These are phyloP conservation scores for Cordyceps cateniannulata DNA, from an alignment of 2,329 filamentous ascomycete genomes.

Conservation along the genomic window DNA sequence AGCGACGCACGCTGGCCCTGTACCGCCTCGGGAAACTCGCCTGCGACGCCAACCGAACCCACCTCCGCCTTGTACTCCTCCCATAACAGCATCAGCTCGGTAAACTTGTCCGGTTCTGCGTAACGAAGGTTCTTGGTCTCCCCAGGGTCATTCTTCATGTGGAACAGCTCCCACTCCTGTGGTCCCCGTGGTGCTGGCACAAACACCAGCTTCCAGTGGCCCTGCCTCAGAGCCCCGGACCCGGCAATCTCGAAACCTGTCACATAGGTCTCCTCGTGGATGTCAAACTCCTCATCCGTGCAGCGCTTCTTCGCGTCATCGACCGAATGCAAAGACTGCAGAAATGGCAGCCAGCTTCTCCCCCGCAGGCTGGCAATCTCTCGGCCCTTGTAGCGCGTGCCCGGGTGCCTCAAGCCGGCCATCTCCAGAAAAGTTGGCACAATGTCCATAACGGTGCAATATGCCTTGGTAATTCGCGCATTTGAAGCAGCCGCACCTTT, in stretches of 20 bases:
- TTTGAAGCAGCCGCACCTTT: neutral
- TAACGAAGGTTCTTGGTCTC: slow-evolving; percentile 22
- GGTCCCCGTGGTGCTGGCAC: slow-evolving; percentile 22
- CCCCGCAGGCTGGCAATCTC: slow-evolving; percentile 46
- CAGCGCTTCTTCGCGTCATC: neutral
- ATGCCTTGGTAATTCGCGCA: slow-evolving; percentile 6
- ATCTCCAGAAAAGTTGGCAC: slow-evolving; percentile 36
- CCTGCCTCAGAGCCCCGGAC: slow-evolving; percentile 28
- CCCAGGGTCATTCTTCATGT: slow-evolving; percentile 23
- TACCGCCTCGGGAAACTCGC: slow-evolving; percentile 11
- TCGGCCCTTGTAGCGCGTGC: slow-evolving; percentile 31
- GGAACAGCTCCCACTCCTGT: slow-evolving; percentile 25
- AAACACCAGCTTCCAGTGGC: slow-evolving; percentile 27
- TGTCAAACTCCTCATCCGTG: slow-evolving; percentile 16
- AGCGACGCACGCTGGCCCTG: slow-evolving; percentile 6
- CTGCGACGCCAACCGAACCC: slow-evolving; percentile 10
- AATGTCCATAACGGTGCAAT: slow-evolving; percentile 38
- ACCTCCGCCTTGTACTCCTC: slow-evolving; percentile 26
- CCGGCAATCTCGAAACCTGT: slow-evolving; percentile 18
- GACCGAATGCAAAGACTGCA: neutral
- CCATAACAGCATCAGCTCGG: slow-evolving; percentile 22
- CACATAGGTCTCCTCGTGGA: slow-evolving; percentile 32
- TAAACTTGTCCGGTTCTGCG: slow-evolving; percentile 19
- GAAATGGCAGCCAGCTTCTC: slow-evolving; percentile 15
- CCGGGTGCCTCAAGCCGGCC: slow-evolving; percentile 33